phyloP scores from a whole-genome alignment of 2,329 filamentous ascomycete genomes.

The Epicoccum sorghinum region DNA sequence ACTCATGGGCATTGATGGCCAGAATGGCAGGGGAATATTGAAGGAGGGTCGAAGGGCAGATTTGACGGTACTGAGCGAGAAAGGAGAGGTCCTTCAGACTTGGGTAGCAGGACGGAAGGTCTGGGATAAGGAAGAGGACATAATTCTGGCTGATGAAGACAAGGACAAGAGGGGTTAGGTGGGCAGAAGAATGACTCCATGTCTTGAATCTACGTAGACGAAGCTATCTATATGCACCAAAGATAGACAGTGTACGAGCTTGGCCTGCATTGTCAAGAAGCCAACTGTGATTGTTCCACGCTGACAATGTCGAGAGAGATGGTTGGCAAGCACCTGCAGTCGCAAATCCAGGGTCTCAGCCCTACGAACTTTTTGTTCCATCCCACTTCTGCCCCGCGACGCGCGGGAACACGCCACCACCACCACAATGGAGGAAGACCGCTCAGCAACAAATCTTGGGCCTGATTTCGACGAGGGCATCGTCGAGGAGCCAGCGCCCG shows the following conservation, averaged over 20 bases:
- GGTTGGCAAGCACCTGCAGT: constrained; percentile 1
- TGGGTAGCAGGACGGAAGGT: constrained; percentile 57
- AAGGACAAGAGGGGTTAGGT: constrained; percentile 34
- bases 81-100: constrained; percentile 57
- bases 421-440: constrained; percentile 74
- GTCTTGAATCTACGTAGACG: background rate
- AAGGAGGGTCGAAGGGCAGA: constrained; percentile 56
- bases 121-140: constrained; percentile 50
- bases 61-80: constrained; percentile 55
- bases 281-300: background rate
- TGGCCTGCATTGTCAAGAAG: too few relatives aligned
- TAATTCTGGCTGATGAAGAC: constrained; percentile 34
- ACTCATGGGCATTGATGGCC: constrained; percentile 56
- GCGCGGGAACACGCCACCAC: constrained; percentile 15
- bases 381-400: constrained; percentile 25
- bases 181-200: background rate
- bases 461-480: constrained; percentile 70
- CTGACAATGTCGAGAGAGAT: constrained; percentile 1
- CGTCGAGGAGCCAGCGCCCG: constrained; percentile 55
- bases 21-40: constrained; percentile 51
- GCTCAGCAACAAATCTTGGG: constrained; percentile 72
- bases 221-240: too few relatives aligned
- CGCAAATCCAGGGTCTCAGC: constrained; percentile 20
- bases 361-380: constrained; percentile 21
- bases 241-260: too few relatives aligned